Evolutionary conservation across 352 stramenopile species (phyloP).

Genomic region (Globisporangium paddicum): DNA sequence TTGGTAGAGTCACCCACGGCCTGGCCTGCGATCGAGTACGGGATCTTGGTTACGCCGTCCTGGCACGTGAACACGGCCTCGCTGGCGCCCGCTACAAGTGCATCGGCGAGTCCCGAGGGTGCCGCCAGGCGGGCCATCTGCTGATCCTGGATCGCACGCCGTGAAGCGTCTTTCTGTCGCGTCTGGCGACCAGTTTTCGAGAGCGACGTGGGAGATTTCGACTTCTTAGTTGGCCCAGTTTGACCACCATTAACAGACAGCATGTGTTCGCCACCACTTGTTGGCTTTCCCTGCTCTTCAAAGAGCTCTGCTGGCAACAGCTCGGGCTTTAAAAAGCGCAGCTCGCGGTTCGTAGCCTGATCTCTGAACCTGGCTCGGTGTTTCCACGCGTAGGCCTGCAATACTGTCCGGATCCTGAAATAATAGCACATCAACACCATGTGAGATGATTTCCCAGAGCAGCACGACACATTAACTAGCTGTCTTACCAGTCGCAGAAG

Average conservation of each 20-base stretch:
- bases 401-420: slow-evolving; percentile 41
- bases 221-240: neutral
- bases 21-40: slow-evolving; percentile 79
- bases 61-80: slow-evolving; percentile 60
- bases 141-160: slow-evolving; percentile 56
- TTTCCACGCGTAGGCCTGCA: slow-evolving; percentile 74
- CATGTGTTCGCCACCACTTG: slow-evolving; percentile 1
- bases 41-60: slow-evolving; percentile 74
- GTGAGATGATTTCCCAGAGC: no score
- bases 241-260: neutral
- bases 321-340: slow-evolving; percentile 53
- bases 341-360: slow-evolving; percentile 28
- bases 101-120: slow-evolving; percentile 34
- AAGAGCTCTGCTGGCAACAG: slow-evolving; percentile 24
- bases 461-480: neutral
- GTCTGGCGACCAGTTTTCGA: neutral
- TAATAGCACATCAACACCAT: no score
- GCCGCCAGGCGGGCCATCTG: slow-evolving; percentile 72
- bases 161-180: slow-evolving; percentile 25
- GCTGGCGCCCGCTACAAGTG: slow-evolving; percentile 12
- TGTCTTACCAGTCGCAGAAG: slow-evolving; percentile 86
- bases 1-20: slow-evolving; percentile 48
- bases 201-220: neutral
- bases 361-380: slow-evolving; percentile 34
- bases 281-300: neutral